Percentiles rank a stretch among this genome's conserved stretches.
These are phyloP conservation scores for Ogataea polymorpha DNA, from an alignment of 805 yeast genomes.

Conservation along the genomic window DNA sequence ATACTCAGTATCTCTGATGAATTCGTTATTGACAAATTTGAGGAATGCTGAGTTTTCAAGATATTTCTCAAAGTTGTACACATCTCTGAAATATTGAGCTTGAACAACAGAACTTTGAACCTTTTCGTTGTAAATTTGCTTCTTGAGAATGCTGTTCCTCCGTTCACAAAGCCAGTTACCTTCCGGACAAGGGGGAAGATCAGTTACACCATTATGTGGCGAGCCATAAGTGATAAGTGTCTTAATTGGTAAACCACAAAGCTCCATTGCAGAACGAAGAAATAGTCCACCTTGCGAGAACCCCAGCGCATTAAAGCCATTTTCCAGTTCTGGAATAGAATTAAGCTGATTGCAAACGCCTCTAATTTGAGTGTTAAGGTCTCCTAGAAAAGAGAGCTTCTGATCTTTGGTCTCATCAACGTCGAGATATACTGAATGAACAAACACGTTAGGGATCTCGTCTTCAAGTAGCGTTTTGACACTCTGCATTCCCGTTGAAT, in stretches of 20 bases:
- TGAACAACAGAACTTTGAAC: slow-evolving; percentile 60
- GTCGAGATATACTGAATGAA: slow-evolving; percentile 54
- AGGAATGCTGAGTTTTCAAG: slow-evolving; percentile 54
- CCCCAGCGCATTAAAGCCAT: slow-evolving; percentile 73
- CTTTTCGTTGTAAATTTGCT: slow-evolving; percentile 55
- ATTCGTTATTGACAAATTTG: slow-evolving; percentile 67
- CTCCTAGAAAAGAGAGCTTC: slow-evolving; percentile 55
- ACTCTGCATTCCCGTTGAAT: slow-evolving; percentile 55
- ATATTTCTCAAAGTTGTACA: slow-evolving; percentile 48
- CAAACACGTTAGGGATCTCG: slow-evolving; percentile 46
- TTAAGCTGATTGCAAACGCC: slow-evolving; percentile 54
- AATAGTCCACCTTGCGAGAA: slow-evolving; percentile 85
- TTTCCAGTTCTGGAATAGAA: slow-evolving; percentile 39
- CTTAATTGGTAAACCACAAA: slow-evolving; percentile 48
- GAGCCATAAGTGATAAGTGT: slow-evolving; percentile 73
- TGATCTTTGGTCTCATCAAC: slow-evolving; percentile 51
- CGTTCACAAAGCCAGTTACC: slow-evolving; percentile 58
- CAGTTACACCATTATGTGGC: slow-evolving; percentile 75
- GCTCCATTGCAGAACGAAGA: slow-evolving; percentile 61
- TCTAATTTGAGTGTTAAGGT: slow-evolving; percentile 51
- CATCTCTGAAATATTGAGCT: slow-evolving; percentile 75
- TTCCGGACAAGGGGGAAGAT: slow-evolving; percentile 56
- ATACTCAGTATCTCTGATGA: slow-evolving; percentile 34
- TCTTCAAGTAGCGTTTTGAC: slow-evolving; percentile 41
- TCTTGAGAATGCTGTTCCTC: slow-evolving; percentile 51